These are phyloP conservation scores for Xylariaceae sp. DNA, from an alignment of 2,329 filamentous ascomycete species.

Conservation along the genomic window DNA sequence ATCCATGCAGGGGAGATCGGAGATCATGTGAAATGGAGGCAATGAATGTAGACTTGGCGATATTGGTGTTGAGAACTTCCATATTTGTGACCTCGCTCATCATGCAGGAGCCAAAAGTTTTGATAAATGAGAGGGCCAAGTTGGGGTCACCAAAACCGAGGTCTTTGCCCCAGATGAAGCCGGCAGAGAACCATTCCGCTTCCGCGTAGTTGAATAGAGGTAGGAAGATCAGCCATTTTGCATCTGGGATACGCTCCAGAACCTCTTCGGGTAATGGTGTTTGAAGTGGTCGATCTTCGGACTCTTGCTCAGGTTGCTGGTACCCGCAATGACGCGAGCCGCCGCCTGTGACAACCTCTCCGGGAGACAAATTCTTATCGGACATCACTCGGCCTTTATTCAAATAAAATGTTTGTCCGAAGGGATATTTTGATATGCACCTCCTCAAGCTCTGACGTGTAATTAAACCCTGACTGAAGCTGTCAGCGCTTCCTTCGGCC, in stretches of 20 bases:
- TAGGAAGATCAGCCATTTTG: conserved; percentile 30
- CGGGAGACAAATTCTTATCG: conserved; percentile 2
- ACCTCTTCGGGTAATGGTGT: conserved; percentile 22
- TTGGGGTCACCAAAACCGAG: conserved; percentile 33
- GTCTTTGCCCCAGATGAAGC: conserved; percentile 32
- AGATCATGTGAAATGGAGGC: conserved; percentile 57
- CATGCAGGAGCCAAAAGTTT: conserved; percentile 43
- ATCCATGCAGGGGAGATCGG: conserved; percentile 52
- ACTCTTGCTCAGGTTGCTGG: too few relatives aligned
- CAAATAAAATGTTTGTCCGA: conserved; percentile 19
- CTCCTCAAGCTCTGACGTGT: conserved; percentile 14
- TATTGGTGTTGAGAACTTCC: conserved; percentile 46
- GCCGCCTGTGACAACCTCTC: conserved; percentile 8
- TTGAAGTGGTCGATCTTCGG: conserved; percentile 4
- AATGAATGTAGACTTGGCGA: conserved; percentile 55
- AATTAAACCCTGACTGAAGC: conserved; percentile 7
- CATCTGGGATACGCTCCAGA: conserved; percentile 29
- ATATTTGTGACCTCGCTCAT: conserved; percentile 53
- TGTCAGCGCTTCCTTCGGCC: conserved; percentile 2
- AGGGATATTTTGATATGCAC: conserved; percentile 17
- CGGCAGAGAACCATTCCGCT: conserved; percentile 30
- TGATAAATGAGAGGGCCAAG: conserved; percentile 29
- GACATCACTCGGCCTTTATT: conserved; percentile 13
- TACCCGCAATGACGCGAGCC: conserved; percentile 4
- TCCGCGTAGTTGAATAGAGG: conserved; percentile 32